phyloP scores from a whole-genome alignment of 495 filamentous ascomycete species.

The Choiromyces venosus region DNA sequence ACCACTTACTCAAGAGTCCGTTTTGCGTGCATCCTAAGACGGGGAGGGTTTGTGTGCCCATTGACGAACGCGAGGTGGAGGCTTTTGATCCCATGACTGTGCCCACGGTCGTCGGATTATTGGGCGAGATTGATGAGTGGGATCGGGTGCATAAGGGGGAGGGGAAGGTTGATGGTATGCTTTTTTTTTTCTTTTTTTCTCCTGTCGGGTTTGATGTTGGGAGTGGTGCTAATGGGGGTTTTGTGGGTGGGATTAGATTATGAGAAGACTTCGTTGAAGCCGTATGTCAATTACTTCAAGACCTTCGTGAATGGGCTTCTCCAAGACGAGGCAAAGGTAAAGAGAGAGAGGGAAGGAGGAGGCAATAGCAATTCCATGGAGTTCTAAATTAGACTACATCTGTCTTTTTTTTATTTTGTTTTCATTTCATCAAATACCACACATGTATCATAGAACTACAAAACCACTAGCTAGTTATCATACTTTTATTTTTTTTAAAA shows the following conservation, averaged over 20 bases:
- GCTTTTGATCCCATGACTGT: constrained; percentile 81
- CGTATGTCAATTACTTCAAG: constrained; percentile 85
- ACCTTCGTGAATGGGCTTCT: constrained; percentile 70
- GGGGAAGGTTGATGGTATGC: constrained; percentile 46
- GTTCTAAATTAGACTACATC: constrained; percentile 46
- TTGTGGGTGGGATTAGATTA: constrained; percentile 59
- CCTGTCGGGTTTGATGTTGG: constrained; percentile 36
- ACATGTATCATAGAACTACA: constrained; percentile 5
- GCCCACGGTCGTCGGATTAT: constrained; percentile 73
- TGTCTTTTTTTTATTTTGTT: neutral
- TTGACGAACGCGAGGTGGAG: constrained; percentile 63
- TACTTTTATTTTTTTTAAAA: neutral
- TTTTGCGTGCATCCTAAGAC: constrained; percentile 96
- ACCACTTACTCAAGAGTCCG: constrained; percentile 91
- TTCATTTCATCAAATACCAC: constrained; percentile 1
- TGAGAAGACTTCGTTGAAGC: constrained; percentile 92
- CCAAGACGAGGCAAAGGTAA: constrained; percentile 71
- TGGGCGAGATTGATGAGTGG: constrained; percentile 78
- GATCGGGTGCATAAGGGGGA: constrained; percentile 46
- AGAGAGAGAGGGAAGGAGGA: constrained; percentile 58
- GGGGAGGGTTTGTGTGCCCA: constrained; percentile 85
- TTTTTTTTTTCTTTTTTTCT: constrained; percentile 7
- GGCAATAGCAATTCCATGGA: constrained; percentile 52
- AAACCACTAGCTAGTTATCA: neutral
- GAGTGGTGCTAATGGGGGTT: constrained; percentile 18